phyloP scores from a whole-genome alignment of 306 rosid genomes.

The Amphicarpaea edgeworthii region DNA sequence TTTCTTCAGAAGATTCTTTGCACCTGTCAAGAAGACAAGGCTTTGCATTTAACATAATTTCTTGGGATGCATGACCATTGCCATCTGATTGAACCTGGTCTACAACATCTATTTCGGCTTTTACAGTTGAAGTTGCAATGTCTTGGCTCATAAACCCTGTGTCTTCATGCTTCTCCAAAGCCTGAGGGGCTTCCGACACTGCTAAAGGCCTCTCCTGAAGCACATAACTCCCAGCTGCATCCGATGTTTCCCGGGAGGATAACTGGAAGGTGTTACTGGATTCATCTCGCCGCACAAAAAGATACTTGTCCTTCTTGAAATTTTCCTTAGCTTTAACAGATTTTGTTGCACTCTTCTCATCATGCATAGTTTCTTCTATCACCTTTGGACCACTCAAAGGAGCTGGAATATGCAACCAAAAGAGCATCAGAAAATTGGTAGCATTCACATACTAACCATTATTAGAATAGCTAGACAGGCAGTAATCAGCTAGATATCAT shows the following conservation, averaged over 20 bases:
- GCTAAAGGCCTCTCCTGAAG: conserved; percentile 70
- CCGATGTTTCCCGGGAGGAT: conserved; percentile 58
- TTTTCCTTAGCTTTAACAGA: conserved; percentile 73
- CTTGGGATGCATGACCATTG: conserved; percentile 47
- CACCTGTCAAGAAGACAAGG: conserved; percentile 51
- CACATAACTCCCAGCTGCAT: conserved; percentile 57
- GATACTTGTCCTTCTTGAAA: conserved; percentile 84
- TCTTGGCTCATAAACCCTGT: conserved; percentile 46
- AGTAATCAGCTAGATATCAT: too few species aligned
- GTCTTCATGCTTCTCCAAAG: conserved; percentile 51
- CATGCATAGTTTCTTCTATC: conserved; percentile 84
- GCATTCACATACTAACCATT: too few species aligned
- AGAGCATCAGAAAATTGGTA: too few species aligned
- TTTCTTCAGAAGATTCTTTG: conserved; percentile 50
- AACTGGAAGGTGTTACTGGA: conserved; percentile 53
- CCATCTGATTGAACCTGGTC: conserved; percentile 48
- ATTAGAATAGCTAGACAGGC: too few species aligned
- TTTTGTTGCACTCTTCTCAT: conserved; percentile 64
- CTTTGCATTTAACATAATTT: conserved; percentile 47
- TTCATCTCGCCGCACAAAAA: conserved; percentile 92
- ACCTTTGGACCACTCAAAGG: conserved; percentile 96
- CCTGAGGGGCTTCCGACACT: conserved; percentile 42
- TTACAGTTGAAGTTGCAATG: conserved; percentile 41
- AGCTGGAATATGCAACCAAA: conserved; percentile 56
- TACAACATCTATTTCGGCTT: too few species aligned